Evolutionary conservation across 2,329 filamentous ascomycete species (phyloP), one percentile per base, ranked within the genome.

Genomic region (Fusarium pseudocircinatum): DNA sequence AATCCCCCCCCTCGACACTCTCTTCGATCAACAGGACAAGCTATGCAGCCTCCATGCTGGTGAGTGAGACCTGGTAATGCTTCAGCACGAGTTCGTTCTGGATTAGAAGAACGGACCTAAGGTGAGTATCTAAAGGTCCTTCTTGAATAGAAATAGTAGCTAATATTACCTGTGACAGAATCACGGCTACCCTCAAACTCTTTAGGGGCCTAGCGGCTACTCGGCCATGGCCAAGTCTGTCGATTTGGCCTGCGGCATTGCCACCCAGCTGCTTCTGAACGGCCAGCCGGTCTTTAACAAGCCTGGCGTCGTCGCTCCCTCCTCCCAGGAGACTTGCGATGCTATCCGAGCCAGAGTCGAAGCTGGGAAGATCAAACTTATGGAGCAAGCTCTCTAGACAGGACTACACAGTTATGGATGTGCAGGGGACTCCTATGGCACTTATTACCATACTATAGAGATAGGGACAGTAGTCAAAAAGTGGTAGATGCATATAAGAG

Each of bases 351-450:
- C 7, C 10, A 30, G 16, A 26, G 24, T 36, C 11, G 43, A 42
- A 32, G 42, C 13, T 1, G 20, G 26, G 24, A 30, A 22, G 7
- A 42, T 15, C 34, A 61, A 42, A 12, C 34, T 40, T 7, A 4
- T 36, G 3, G 42, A 61, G 2, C 15, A n/a, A 3, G 14, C 18
- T 28, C 24, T 61, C 5, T 24, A 30, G 30, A 3, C 4, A 39
- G 16, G 2, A 4, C 20, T 18, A 2, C 9, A n/a, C 4, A 2
- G 14, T 7, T 11, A 16, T 52, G 1, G 3, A 26, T n/a, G 20
- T 2, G 15, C 6, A 18, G 24, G 11, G 6, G 7, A 30, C 16
- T n/a, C 12, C 24, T 6, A 6, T 28, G 8, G 0, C 5, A 18
- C 4, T 4, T 10, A 39, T 18, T 16, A 16, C 10, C 10, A 39